phyloP scores from a whole-genome alignment of 208 protist genomes.

The Acanthamoeba quina region DNA sequence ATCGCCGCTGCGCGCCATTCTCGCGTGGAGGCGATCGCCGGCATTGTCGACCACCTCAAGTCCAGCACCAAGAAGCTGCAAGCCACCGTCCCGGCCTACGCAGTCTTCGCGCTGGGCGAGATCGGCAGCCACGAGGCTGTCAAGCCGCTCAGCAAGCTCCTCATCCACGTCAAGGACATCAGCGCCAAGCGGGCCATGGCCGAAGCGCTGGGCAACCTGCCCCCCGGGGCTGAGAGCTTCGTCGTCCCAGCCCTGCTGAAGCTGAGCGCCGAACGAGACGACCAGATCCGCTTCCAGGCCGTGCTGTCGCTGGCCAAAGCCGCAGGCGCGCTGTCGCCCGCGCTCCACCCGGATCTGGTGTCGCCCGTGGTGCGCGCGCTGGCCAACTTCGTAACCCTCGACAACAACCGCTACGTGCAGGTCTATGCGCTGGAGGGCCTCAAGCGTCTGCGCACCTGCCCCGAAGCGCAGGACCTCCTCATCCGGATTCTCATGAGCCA shows the following conservation, averaged over 20 bases:
- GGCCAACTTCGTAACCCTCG: neutral
- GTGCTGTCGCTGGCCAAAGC: neutral
- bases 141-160: neutral
- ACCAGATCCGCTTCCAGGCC: constrained; percentile 22
- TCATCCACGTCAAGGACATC: neutral
- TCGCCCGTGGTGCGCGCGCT: neutral
- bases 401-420: constrained; percentile 57
- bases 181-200: neutral
- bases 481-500: neutral
- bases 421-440: constrained; percentile 8
- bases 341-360: neutral
- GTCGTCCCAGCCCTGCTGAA: neutral
- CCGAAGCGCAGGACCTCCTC: constrained; percentile 1
- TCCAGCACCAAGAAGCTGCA: neutral
- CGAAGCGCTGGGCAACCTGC: neutral
- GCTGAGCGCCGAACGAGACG: neutral
- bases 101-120: constrained; percentile 35
- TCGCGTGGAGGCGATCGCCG: neutral
- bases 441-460: neutral
- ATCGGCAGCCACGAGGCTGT: neutral
- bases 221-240: neutral
- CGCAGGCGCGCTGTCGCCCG: neutral
- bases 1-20: neutral
- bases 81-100: neutral
- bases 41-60: neutral